Evolutionary conservation across 2,329 filamentous ascomycete genomes (phyloP).

Genomic region (Colletotrichum brevisporum): DNA sequence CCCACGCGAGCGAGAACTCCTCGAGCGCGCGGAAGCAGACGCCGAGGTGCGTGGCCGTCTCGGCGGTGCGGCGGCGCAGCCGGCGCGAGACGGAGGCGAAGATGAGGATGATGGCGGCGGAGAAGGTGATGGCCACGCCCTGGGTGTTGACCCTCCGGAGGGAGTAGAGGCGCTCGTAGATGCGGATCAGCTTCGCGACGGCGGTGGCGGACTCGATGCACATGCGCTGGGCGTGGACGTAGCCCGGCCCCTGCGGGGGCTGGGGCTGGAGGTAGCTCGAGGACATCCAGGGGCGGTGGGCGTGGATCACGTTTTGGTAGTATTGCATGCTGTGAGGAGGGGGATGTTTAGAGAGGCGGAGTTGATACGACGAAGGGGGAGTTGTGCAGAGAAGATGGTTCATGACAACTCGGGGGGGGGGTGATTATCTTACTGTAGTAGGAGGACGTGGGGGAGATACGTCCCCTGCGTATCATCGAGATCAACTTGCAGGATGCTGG

Average conservation of each 20-base stretch:
- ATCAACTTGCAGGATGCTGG: constrained; percentile 41
- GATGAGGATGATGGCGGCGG: constrained; percentile 42
- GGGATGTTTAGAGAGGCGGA: not conserved
- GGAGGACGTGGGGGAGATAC: constrained; percentile 45
- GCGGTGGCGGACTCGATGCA: constrained; percentile 44
- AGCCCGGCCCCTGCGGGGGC: constrained; percentile 44
- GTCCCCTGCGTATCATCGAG: constrained; percentile 37
- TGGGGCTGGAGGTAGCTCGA: constrained; percentile 40
- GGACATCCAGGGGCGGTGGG: constrained; percentile 47
- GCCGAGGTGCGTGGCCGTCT: constrained; percentile 39
- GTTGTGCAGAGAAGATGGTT: too few species aligned
- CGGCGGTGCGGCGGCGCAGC: constrained; percentile 28
- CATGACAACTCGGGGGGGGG: not conserved
- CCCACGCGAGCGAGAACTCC: constrained; percentile 42
- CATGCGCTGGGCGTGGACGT: constrained; percentile 42
- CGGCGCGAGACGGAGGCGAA: constrained; percentile 40
- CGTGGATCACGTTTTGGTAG: constrained; percentile 45
- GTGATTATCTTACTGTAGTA: constrained; percentile 42
- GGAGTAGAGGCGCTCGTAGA: constrained; percentile 41
- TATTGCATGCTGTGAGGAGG: constrained; percentile 45
- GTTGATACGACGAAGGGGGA: not conserved
- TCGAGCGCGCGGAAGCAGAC: constrained; percentile 46
- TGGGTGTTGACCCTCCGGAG: constrained; percentile 43
- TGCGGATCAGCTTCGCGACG: constrained; percentile 41
- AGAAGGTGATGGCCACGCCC: constrained; percentile 45